Conservation (phyloP, 1,139 yeast species). For the Saccharomyces hybrid region DNA sequence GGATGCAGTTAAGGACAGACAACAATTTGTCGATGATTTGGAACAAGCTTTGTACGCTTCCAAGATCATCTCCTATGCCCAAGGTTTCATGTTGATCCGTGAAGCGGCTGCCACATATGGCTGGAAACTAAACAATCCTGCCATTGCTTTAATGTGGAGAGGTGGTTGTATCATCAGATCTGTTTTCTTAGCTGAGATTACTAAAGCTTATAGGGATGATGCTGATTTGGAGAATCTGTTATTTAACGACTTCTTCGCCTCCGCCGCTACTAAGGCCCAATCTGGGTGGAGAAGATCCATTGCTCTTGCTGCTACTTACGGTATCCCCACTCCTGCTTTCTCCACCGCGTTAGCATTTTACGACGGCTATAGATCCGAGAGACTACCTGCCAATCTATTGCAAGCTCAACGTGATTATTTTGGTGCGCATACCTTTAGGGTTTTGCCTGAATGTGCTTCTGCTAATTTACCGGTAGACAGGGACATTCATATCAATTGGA, state of each 20-base stretch:
- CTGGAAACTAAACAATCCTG: slow-evolving; percentile 97
- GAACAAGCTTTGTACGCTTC: slow-evolving; percentile 99
- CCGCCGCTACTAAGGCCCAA: slow-evolving; percentile 91
- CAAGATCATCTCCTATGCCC: slow-evolving; percentile 96
- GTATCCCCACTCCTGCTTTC: slow-evolving; percentile 97
- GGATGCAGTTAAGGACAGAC: slow-evolving; percentile 62
- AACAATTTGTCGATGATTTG: slow-evolving; percentile 81
- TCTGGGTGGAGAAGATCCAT: slow-evolving; percentile 89
- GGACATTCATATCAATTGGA: slow-evolving; percentile 96
- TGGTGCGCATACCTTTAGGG: slow-evolving; percentile 98
- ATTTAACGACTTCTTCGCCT: slow-evolving; percentile 89
- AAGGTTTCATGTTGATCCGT: slow-evolving; percentile 98
- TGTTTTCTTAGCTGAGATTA: slow-evolving; percentile 93
- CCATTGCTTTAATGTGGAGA: slow-evolving; percentile 99
- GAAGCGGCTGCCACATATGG: slow-evolving; percentile 96
- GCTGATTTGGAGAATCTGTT: slow-evolving; percentile 91
- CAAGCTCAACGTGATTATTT: slow-evolving; percentile 99
- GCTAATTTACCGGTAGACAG: slow-evolving; percentile 68
- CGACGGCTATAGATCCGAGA: slow-evolving; percentile 96
- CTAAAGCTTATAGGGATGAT: slow-evolving; percentile 88
- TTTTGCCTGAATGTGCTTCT: slow-evolving; percentile 77
- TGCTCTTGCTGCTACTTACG: slow-evolving; percentile 68
- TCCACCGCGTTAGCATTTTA: slow-evolving; percentile 94
- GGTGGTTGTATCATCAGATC: slow-evolving; percentile 99
- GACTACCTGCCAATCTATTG: slow-evolving; percentile 92